Conservation (phyloP, 257 asterid genomes). For the Lycium barbarum region DNA sequence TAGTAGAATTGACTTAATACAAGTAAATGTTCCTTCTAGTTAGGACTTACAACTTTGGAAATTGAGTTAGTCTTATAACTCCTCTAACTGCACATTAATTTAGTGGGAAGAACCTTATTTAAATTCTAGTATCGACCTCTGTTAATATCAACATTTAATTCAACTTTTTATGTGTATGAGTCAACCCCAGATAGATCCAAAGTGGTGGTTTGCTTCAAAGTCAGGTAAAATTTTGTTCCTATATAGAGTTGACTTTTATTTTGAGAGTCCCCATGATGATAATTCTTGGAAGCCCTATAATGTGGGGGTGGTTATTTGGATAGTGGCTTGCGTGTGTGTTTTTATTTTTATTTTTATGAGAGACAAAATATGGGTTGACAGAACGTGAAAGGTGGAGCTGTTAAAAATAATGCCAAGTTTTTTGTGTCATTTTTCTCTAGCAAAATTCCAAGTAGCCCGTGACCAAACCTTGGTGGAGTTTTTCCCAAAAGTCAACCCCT, state of each 20-base stretch:
- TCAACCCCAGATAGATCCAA: conserved; percentile 19
- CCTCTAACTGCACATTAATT: too few relatives aligned
- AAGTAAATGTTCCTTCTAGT: too few relatives aligned
- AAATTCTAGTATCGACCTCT: not conserved
- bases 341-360: conserved; percentile 6
- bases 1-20: too few relatives aligned
- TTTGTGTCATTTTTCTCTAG: conserved; percentile 36
- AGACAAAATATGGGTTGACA: conserved; percentile 48
- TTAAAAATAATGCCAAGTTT: not conserved
- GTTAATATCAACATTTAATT: not conserved
- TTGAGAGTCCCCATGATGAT: conserved; percentile 42
- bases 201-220: conserved; percentile 40
- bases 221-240: conserved; percentile 38
- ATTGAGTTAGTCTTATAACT: too few relatives aligned
- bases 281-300: not conserved
- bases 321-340: not conserved
- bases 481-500: conserved; percentile 62
- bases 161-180: not conserved
- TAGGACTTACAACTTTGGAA: too few relatives aligned
- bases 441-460: conserved; percentile 29
- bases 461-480: conserved; percentile 56
- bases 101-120: not conserved
- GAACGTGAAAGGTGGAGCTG: conserved; percentile 35
- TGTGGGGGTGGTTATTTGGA: conserved; percentile 30
- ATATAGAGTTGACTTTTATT: conserved; percentile 58